Evolutionary conservation across 2,329 filamentous ascomycete species (phyloP), one percentile per base, ranked within the genome.

Genomic region (Raffaelea ambrosiae): DNA sequence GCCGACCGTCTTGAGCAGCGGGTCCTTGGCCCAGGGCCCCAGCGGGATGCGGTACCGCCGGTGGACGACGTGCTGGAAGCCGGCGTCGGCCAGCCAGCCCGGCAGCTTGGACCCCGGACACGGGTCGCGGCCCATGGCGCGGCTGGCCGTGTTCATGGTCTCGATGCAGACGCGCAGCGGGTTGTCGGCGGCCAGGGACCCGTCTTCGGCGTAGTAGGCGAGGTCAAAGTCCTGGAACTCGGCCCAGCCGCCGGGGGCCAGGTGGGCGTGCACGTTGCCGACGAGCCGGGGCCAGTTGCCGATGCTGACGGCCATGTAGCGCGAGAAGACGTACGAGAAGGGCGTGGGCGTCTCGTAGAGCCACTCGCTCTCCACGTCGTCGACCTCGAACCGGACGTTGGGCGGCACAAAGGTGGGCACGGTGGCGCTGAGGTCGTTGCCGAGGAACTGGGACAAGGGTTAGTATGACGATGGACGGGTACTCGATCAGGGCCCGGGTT

Each of bases 11-110:
- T 76, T 78, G 44, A 72, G 60, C 31, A 67, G 66, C 16, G 60
- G 60, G 26, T 73, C 68, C 45, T 65, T 67, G 0, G 72, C 64
- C 72, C 73, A 77, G 2, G 63, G 59, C 48, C 69, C 71, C 35
- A 66, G 61, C 0, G 73, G 72, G 56, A 72, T 65, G 55, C 67
- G 69, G 58, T 61, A 70, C 18, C 68, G 56, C 8, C 63, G 58
- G 54, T 76, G 66, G 0, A 58, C 56, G 0, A 79, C 67, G 53
- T 77, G 65, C 44, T 64, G 59, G 53, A 79, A 78, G 2, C 76
- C 76, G 0, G 69, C 70, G 14, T 70, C 67, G 19, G 60, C 54
- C 49, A 77, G 60, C 47, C 65, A 64, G 33, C 63, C 59, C 51
- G 66, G 63, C 33, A 68, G 62, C 13, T 63, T 48, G 31, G 40